Evolutionary conservation across 306 rosid species (phyloP).

Genomic region (Inga oerstediana): DNA sequence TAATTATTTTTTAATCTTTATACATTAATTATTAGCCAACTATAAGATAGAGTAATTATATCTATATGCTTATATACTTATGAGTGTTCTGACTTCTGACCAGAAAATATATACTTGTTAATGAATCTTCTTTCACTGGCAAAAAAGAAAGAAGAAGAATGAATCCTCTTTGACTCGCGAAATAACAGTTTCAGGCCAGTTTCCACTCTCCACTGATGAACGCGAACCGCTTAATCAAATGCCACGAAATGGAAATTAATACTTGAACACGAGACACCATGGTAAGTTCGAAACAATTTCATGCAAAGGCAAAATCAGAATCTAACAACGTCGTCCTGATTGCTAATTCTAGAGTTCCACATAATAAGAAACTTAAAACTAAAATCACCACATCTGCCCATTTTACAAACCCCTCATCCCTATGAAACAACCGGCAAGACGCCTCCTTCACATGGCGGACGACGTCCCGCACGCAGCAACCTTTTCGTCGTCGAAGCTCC

Average conservation of each 20-base stretch:
- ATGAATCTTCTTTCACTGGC: no score
- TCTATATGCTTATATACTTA: no score
- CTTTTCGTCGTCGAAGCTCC: conserved; percentile 65
- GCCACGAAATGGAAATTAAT: not conserved
- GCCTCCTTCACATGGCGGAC: not conserved
- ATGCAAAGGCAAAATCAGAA: not conserved
- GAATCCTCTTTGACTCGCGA: no score
- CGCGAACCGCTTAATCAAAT: not conserved
- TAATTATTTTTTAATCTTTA: no score
- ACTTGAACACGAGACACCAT: not conserved
- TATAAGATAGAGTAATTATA: no score
- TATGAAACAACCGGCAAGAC: not conserved
- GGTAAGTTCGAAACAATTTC: not conserved
- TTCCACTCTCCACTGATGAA: no score
- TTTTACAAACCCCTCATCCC: not conserved
- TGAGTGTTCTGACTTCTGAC: no score
- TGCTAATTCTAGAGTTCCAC: not conserved
- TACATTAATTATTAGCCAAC: no score
- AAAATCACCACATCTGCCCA: not conserved
- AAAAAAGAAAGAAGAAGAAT: no score
- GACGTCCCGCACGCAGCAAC: not conserved
- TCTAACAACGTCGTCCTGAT: not conserved
- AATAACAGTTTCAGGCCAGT: no score
- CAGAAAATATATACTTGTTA: no score
- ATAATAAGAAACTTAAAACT: not conserved